Base-by-base conservation (phyloP, 805 yeast genomes). In the Cyberlindnera bimundalis region DNA sequence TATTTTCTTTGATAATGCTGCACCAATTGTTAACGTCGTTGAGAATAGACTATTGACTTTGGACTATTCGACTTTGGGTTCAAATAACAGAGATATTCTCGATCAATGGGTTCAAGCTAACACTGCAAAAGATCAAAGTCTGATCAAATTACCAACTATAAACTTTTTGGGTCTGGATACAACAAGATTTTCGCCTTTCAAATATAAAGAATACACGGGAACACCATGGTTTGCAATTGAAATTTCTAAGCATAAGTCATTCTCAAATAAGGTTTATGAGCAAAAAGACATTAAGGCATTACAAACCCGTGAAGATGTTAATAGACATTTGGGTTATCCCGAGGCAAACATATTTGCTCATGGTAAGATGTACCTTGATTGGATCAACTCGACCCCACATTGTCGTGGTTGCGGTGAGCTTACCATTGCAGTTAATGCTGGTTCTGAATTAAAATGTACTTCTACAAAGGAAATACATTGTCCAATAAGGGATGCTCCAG, bases 371-470 rank as follows among this genome's bases (percentile, higher is more conserved):
- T 84, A 79, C 56, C 56, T 89, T 39, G 96, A 90, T 61, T 91
- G 97, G 96, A 67, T 85, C 34, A 61, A 65, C 39, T 77, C 87
- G 38, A 84, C 84, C 55, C 68, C 71, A 42, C 83, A 73, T 62
- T 91, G 98, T 58, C 90, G 91, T 6, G 91, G 93, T 0, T 91
- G 98, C 66, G 97, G 96, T 1, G 56, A 72, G 0, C 62, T 59
- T 29, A 77, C 79, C 13, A 66, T 77, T 12, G 81, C 86, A 2
- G 68, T 81, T 6, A 78, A 81, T 50, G 84, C 80, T 0, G 91
- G 93, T 0, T 79, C 86, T 1, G 76, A 79, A 56, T 54, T 80
- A 32, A 40, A 50, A 11, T 82, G 90, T 56, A 37, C 50, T 15
- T 39, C 45, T 7, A 2, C 33, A 8, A 5, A 20, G 6, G 40